phyloP scores from a whole-genome alignment of 768 basidiomycete genomes.

The Lentinus tigrinus region DNA sequence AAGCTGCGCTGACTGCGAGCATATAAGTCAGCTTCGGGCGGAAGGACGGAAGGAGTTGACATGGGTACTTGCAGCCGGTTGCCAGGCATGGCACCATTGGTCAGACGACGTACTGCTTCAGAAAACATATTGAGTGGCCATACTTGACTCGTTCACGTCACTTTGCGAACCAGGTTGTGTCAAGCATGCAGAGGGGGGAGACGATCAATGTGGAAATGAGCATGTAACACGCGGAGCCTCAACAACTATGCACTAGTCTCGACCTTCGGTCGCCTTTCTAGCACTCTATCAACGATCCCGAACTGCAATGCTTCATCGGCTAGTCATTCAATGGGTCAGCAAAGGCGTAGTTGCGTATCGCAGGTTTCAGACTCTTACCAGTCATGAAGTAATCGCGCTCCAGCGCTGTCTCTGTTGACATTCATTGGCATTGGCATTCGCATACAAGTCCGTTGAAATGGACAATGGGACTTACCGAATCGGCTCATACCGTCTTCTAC shows the following conservation, averaged over 20 bases:
- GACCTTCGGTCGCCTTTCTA: conserved; percentile 70
- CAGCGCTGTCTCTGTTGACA: conserved; percentile 69
- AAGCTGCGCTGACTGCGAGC: too few species aligned
- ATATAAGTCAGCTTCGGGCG: too few species aligned
- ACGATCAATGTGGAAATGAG: too few species aligned
- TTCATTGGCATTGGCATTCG: background rate
- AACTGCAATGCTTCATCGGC: conserved; percentile 86
- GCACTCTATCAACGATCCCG: conserved; percentile 90
- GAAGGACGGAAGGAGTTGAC: too few species aligned
- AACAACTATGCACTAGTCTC: conserved; percentile 32
- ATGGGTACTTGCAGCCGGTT: too few species aligned
- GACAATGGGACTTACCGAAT: conserved; percentile 59
- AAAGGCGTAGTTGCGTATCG: background rate
- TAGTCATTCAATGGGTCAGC: background rate
- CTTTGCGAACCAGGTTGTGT: too few species aligned
- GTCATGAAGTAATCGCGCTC: conserved; percentile 98
- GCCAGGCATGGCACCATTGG: too few species aligned
- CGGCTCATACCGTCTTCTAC: conserved; percentile 64
- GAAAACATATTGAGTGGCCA: too few species aligned
- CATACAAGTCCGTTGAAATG: conserved; percentile 3
- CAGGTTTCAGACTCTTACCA: conserved; percentile 38
- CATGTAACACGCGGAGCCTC: background rate
- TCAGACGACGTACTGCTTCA: too few species aligned
- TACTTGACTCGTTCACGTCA: too few species aligned
- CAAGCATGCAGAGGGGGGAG: too few species aligned